These are phyloP conservation scores for Cryptosporidium ryanae DNA, from an alignment of 169 alveolate species.

Conservation along the genomic window DNA sequence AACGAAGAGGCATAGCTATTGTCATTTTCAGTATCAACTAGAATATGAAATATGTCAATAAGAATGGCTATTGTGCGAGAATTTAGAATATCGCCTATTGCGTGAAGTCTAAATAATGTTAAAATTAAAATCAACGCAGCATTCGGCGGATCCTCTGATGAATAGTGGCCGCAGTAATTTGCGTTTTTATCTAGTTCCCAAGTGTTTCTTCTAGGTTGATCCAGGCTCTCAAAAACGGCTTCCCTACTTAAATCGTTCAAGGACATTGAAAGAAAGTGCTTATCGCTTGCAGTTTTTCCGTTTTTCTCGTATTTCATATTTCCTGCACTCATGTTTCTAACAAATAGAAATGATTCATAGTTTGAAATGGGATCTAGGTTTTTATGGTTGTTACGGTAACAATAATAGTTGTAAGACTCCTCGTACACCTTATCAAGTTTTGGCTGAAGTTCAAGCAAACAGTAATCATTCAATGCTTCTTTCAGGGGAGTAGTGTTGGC, in stretches of 20 bases:
- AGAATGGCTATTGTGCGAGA: slow-evolving; percentile 54
- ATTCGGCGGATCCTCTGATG: slow-evolving; percentile 7
- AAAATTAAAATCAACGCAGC: slow-evolving; percentile 14
- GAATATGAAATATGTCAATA: slow-evolving; percentile 19
- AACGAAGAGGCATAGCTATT: slow-evolving; percentile 3
- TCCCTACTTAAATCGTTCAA: slow-evolving; percentile 19
- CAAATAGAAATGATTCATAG: slow-evolving; percentile 26
- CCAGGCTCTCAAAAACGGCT: neutral
- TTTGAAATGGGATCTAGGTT: neutral
- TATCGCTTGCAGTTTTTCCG: neutral
- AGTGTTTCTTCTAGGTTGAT: slow-evolving; percentile 30
- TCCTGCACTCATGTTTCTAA: slow-evolving; percentile 31
- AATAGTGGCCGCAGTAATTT: neutral
- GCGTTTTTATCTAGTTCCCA: slow-evolving; percentile 40
- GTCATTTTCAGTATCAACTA: neutral
- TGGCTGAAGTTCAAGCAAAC: slow-evolving; percentile 48
- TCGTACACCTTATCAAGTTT: slow-evolving; percentile 7
- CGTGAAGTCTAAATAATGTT: slow-evolving; percentile 59
- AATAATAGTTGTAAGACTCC: slow-evolving; percentile 8
- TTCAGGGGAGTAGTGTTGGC: slow-evolving; percentile 26
- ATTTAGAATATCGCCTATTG: slow-evolving; percentile 48
- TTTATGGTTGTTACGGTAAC: neutral
- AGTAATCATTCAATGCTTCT: slow-evolving; percentile 25
- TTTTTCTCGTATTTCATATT: neutral
- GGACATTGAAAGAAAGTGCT: neutral